phyloP scores from a whole-genome alignment of 257 asterid genomes.

The Solanum virginianum region DNA sequence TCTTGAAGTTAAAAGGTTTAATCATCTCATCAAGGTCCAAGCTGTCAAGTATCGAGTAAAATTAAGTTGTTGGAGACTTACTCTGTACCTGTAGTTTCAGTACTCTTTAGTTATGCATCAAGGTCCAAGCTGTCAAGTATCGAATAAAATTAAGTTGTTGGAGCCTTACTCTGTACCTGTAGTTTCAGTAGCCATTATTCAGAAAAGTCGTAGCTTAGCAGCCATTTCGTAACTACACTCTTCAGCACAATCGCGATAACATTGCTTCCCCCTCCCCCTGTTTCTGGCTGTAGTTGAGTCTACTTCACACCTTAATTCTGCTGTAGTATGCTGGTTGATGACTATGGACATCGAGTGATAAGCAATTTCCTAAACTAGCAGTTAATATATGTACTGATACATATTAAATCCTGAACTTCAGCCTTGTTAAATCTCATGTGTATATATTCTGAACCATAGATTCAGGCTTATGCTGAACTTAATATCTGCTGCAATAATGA shows the following conservation, averaged over 20 bases:
- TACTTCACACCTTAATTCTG: not conserved
- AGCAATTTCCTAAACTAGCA: not conserved
- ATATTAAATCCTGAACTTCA: not conserved
- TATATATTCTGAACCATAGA: not conserved
- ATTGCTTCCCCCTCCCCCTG: not conserved
- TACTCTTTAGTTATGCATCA: no score
- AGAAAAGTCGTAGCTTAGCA: not conserved
- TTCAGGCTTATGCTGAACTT: not conserved
- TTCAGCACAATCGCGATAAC: not conserved
- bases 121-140: not conserved
- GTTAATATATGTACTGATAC: no score
- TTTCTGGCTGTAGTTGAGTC: not conserved
- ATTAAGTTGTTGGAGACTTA: not conserved
- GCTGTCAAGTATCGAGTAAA: not conserved
- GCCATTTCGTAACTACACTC: not conserved
- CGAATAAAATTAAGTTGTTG: not conserved
- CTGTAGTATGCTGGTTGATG: not conserved
- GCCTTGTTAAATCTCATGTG: not conserved
- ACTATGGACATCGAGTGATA: not conserved
- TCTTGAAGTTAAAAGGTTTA: not conserved
- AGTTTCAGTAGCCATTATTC: not conserved
- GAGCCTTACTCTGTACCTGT: not conserved
- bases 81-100: not conserved
- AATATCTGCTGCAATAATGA: constrained; percentile 15
- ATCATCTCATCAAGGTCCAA: not conserved